These are phyloP conservation scores for Syzygium grande DNA, from an alignment of 345 rosid species.

Conservation along the genomic window DNA sequence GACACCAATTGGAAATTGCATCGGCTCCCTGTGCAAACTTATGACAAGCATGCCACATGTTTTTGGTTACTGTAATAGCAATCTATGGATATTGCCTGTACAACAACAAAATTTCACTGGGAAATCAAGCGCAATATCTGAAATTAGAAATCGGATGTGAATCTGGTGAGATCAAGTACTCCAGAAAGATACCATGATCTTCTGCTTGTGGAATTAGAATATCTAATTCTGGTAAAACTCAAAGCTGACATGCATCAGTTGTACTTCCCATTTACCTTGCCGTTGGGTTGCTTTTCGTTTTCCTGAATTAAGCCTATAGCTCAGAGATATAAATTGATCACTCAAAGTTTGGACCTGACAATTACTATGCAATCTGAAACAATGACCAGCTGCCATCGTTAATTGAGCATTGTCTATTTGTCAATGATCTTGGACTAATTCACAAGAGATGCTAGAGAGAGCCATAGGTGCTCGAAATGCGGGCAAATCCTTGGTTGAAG, in stretches of 20 bases:
- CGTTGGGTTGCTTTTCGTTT: background rate
- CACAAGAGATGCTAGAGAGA: too few species aligned
- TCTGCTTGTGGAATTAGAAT: background rate
- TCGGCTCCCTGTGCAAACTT: background rate
- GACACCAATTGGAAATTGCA: background rate
- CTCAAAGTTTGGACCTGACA: background rate
- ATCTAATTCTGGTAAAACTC: background rate
- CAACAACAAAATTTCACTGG: background rate
- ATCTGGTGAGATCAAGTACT: background rate
- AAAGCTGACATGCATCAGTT: background rate
- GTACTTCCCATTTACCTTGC: background rate
- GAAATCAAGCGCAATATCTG: background rate
- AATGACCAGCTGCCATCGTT: background rate
- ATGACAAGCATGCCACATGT: background rate
- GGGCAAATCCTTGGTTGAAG: too few species aligned
- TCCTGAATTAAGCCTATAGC: background rate
- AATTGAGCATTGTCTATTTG: background rate
- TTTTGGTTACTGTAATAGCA: background rate
- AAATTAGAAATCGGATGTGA: background rate
- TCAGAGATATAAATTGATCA: too few species aligned
- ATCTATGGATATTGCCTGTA: background rate
- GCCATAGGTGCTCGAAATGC: too few species aligned
- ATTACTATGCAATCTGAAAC: background rate
- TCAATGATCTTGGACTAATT: too few species aligned
- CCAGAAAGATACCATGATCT: background rate